phyloP scores from a whole-genome alignment of 2,329 filamentous ascomycete species.

The Fusarium sp. region DNA sequence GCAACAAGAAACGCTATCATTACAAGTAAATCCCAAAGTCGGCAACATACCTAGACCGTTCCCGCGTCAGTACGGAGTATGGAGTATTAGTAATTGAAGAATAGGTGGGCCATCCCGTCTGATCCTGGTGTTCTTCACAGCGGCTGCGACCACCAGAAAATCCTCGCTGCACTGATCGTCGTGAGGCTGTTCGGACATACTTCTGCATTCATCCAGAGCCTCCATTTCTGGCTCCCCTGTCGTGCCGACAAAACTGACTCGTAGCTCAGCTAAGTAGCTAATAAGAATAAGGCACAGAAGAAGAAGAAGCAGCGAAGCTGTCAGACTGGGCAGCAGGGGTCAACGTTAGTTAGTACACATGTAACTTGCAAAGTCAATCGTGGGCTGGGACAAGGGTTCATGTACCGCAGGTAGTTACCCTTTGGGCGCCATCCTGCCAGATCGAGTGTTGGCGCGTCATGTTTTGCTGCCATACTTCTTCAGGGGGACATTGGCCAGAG shows the following conservation, averaged over 20 bases:
- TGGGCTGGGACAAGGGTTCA: conserved; percentile 18
- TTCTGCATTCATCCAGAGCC: conserved; percentile 43
- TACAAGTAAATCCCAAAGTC: conserved; percentile 3
- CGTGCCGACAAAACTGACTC: conserved; percentile 44
- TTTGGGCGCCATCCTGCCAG: conserved; percentile 14
- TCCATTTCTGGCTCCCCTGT: conserved; percentile 36
- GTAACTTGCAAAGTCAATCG: conserved; percentile 16
- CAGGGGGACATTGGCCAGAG: neutral
- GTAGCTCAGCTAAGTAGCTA: conserved; percentile 15
- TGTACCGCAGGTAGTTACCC: neutral
- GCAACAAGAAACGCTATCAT: neutral
- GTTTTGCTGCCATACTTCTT: conserved; percentile 24
- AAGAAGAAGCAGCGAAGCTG: conserved; percentile 6
- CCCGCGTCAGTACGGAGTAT: neutral
- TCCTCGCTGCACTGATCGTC: conserved; percentile 41
- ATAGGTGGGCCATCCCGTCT: conserved; percentile 40
- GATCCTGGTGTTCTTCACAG: conserved; percentile 34
- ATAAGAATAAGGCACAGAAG: conserved; percentile 3
- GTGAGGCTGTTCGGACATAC: conserved; percentile 40
- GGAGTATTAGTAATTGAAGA: conserved; percentile 14
- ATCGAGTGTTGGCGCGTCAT: conserved; percentile 28
- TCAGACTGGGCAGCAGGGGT: conserved; percentile 30
- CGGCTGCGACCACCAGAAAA: conserved; percentile 32
- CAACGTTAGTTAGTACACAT: too few species aligned
- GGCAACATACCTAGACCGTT: neutral